phyloP scores from a whole-genome alignment of 192 early-diverging fungal genomes.

The Dimargaris cristalligena region DNA sequence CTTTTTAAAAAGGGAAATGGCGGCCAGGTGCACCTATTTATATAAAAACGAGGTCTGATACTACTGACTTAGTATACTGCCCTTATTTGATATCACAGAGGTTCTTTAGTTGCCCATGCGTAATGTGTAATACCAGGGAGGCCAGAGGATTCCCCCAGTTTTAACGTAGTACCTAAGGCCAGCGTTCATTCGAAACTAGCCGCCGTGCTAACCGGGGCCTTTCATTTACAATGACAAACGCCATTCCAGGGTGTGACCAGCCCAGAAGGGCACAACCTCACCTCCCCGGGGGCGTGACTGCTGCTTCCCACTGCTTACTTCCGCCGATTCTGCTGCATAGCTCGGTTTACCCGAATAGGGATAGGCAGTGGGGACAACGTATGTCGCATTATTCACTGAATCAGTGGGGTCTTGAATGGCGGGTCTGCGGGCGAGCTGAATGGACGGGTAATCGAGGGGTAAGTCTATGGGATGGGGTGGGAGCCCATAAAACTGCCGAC shows the following conservation, averaged over 20 bases:
- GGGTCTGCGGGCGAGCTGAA: slow-evolving; percentile 4
- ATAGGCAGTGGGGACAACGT: slow-evolving; percentile 35
- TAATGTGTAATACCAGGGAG: background rate
- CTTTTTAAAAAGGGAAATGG: background rate
- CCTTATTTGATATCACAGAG: background rate
- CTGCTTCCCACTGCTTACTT: too few species aligned
- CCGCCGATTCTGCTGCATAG: slow-evolving; percentile 29
- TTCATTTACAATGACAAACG: slow-evolving; percentile 29
- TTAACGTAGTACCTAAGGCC: background rate
- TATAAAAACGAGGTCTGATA: background rate
- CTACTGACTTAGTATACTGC: background rate
- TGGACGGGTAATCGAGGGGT: background rate
- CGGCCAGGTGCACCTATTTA: too few species aligned
- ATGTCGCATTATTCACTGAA: slow-evolving; percentile 24
- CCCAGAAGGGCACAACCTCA: slow-evolving; percentile 57
- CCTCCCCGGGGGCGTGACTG: too few species aligned
- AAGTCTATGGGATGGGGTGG: slow-evolving; percentile 19
- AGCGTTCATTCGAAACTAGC: background rate
- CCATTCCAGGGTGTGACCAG: slow-evolving; percentile 42
- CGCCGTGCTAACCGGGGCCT: background rate
- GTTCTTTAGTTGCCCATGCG: too few species aligned
- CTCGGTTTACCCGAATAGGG: slow-evolving; percentile 24
- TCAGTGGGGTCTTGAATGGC: slow-evolving; percentile 22
- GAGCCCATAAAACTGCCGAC: slow-evolving; percentile 72
- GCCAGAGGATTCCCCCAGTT: background rate